A percentile compares a stretch with the other conserved stretches of the same genome.
These are phyloP conservation scores for Sisymbrium irio DNA, from an alignment of 345 rosid genomes.

Conservation along the genomic window DNA sequence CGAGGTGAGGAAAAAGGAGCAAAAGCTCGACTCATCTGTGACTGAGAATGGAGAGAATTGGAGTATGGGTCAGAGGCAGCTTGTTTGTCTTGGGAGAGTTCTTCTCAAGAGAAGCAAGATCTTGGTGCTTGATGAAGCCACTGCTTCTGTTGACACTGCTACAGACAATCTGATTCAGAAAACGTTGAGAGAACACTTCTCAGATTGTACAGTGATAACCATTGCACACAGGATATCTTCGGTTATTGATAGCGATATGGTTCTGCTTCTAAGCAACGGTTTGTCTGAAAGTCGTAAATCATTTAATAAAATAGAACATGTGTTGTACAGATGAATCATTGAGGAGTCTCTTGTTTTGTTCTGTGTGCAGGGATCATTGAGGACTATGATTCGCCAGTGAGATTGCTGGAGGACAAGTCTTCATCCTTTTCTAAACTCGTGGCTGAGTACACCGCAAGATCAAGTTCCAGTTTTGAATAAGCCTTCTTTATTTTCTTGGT, in stretches of 20 bases:
- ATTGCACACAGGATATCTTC: constrained; percentile 88
- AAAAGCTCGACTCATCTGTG: constrained; percentile 71
- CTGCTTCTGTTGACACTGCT: constrained; percentile 84
- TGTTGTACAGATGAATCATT: constrained; percentile 2
- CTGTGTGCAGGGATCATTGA: constrained; percentile 54
- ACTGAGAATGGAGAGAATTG: constrained; percentile 87
- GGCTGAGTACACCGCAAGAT: constrained; percentile 64
- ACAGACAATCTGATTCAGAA: constrained; percentile 83
- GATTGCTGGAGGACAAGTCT: constrained; percentile 56
- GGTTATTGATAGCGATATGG: constrained; percentile 78
- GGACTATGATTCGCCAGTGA: constrained; percentile 62
- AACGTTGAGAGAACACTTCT: constrained; percentile 61
- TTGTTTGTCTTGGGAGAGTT: constrained; percentile 80
- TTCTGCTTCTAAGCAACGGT: constrained; percentile 73
- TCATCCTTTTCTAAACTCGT: constrained; percentile 79
- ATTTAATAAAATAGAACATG: not conserved
- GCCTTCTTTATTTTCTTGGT: not conserved
- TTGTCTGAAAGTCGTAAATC: constrained; percentile 19
- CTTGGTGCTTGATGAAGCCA: constrained; percentile 87
- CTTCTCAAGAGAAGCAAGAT: constrained; percentile 75
- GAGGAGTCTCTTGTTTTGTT: not conserved
- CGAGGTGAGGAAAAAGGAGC: constrained; percentile 76
- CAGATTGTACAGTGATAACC: constrained; percentile 67
- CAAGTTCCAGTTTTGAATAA: constrained; percentile 45
- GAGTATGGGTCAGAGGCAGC: constrained; percentile 95